phyloP scores from a whole-genome alignment of 2,329 filamentous ascomycete genomes.

The Mollisia scopiformis region DNA sequence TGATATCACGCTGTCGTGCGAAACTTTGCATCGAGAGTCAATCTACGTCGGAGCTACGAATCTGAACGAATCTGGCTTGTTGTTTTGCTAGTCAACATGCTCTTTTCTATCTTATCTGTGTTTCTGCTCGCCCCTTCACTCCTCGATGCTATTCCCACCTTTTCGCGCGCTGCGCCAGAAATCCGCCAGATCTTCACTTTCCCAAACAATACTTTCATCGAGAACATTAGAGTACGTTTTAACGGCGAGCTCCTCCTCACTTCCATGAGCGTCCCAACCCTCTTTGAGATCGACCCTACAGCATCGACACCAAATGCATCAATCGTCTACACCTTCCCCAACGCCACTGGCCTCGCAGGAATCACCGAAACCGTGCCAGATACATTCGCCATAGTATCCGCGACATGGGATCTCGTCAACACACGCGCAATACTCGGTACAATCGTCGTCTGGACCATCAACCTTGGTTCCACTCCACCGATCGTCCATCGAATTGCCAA shows the following conservation, averaged over 20 bases:
- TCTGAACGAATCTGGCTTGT: too few relatives aligned
- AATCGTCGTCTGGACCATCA: slow-evolving; percentile 23
- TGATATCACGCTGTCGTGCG: background rate
- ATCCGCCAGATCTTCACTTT: slow-evolving; percentile 17
- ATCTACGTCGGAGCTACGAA: too few relatives aligned
- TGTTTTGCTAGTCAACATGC: too few relatives aligned
- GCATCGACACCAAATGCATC: slow-evolving; percentile 23
- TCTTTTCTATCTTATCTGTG: background rate
- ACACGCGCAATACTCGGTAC: slow-evolving; percentile 14
- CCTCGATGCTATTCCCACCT: background rate
- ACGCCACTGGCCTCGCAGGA: slow-evolving; percentile 33
- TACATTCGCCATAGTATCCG: slow-evolving; percentile 17
- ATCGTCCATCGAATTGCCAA: slow-evolving; percentile 23
- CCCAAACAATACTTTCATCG: slow-evolving; percentile 16
- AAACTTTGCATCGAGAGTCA: too few relatives aligned
- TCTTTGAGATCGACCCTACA: slow-evolving; percentile 29
- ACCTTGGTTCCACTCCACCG: slow-evolving; percentile 14
- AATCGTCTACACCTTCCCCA: slow-evolving; percentile 35
- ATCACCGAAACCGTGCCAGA: slow-evolving; percentile 36
- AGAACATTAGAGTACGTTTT: slow-evolving; percentile 42
- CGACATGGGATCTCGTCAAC: slow-evolving; percentile 11
- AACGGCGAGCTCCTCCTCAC: slow-evolving; percentile 53
- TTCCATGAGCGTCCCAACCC: slow-evolving; percentile 30
- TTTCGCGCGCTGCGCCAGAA: background rate
- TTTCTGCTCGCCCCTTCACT: background rate